Percentiles rank a stretch among this genome's conserved stretches.
Evolutionary conservation across 2,329 filamentous ascomycete species (phyloP).

Genomic region (Shiraia sp.): DNA sequence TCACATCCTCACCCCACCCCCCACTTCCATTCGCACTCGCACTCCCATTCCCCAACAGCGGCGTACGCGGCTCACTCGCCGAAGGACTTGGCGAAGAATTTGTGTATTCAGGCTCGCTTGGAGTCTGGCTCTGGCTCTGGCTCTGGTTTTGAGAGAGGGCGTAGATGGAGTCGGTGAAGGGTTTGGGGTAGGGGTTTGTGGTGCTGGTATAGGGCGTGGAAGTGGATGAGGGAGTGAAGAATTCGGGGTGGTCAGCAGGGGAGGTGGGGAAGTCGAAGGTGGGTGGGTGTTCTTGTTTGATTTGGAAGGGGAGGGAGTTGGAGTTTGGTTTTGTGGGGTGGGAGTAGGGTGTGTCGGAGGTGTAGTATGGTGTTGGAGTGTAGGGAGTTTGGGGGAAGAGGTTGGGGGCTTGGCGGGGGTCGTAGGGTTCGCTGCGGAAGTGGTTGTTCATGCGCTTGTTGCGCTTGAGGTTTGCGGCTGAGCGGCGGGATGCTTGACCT

Average conservation of each 20-base stretch:
- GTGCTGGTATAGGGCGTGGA: not conserved
- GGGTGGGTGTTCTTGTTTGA: not conserved
- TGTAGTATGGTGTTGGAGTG: constrained; percentile 22
- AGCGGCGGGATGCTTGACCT: constrained; percentile 47
- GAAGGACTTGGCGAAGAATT: constrained; percentile 22
- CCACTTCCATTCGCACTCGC: no score
- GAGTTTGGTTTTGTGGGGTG: not conserved
- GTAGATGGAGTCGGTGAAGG: constrained; percentile 15
- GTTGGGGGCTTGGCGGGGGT: constrained; percentile 17
- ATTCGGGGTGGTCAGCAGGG: not conserved
- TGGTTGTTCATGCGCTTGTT: constrained; percentile 21
- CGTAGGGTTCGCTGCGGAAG: constrained; percentile 25
- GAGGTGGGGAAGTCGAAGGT: constrained; percentile 3
- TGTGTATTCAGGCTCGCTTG: constrained; percentile 27
- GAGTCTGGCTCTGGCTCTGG: no score
- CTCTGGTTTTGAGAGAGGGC: no score
- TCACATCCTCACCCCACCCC: constrained; percentile 17
- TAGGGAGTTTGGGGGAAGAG: constrained; percentile 17
- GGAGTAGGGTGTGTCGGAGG: constrained; percentile 24
- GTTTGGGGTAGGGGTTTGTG: constrained; percentile 1
- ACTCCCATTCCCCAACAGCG: constrained; percentile 8
- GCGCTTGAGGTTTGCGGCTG: constrained; percentile 28
- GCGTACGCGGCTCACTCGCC: constrained; percentile 27
- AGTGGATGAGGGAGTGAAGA: constrained; percentile 5
- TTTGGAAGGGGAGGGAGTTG: not conserved